Conservation (phyloP, 495 filamentous ascomycete species). For the Opeltia flavorubescens region DNA sequence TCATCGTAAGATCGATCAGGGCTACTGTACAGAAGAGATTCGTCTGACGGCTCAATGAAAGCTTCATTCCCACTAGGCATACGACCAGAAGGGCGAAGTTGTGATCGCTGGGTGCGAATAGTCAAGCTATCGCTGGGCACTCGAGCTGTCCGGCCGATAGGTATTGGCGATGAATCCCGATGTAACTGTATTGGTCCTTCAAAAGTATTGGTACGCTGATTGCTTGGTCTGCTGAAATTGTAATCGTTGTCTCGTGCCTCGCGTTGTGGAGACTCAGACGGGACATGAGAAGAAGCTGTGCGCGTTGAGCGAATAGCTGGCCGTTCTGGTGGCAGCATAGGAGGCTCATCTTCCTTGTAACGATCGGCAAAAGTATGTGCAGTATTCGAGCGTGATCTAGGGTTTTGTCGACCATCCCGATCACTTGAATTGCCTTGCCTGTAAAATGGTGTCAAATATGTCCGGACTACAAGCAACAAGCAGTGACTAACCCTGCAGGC, state of each 20-base stretch:
- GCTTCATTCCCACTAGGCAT: constrained; percentile 34
- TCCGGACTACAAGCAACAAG: neutral
- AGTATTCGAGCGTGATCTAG: constrained; percentile 45
- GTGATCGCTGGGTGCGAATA: constrained; percentile 27
- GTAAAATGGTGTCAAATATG: constrained; percentile 12
- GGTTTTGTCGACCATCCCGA: constrained; percentile 22
- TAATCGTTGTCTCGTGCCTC: constrained; percentile 19
- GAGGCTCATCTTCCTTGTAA: constrained; percentile 44
- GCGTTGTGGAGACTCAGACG: constrained; percentile 22
- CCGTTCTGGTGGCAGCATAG: constrained; percentile 30
- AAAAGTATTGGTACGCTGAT: constrained; percentile 37
- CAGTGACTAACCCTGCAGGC: constrained; percentile 40
- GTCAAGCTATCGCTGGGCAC: constrained; percentile 41
- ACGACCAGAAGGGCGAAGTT: constrained; percentile 28
- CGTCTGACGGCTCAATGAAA: constrained; percentile 51
- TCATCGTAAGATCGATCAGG: constrained; percentile 41
- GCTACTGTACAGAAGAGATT: constrained; percentile 41
- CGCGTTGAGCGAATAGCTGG: constrained; percentile 49
- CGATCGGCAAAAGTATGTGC: constrained; percentile 47
- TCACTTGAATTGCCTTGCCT: constrained; percentile 20
- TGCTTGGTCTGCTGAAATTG: constrained; percentile 26
- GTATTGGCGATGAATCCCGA: constrained; percentile 30
- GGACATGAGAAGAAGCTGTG: constrained; percentile 21
- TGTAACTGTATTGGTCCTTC: constrained; percentile 41
- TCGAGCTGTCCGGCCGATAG: constrained; percentile 36